Conservation (phyloP, 345 rosid genomes). For the Citrus unshiu region DNA sequence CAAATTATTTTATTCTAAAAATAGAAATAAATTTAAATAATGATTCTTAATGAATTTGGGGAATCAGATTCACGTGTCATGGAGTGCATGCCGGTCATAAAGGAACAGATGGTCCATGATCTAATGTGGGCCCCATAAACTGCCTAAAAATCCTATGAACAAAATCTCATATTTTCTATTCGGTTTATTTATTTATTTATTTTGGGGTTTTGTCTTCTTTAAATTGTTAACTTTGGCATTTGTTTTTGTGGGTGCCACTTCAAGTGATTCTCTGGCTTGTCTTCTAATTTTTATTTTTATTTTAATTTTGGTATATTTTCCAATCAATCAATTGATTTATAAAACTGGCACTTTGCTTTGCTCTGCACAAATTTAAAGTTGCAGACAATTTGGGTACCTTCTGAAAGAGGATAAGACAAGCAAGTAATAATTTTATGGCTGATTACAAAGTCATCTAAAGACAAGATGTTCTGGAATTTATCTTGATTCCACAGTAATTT, state of each 20-base stretch:
- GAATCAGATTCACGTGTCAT: conserved; percentile 37
- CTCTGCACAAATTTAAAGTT: not conserved
- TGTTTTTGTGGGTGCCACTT: not conserved
- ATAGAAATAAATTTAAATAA: not conserved
- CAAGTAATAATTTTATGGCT: not conserved
- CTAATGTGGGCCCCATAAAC: conserved; percentile 18
- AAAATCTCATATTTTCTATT: no score
- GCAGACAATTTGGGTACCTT: not conserved
- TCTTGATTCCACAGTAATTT: no score
- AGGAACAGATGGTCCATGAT: conserved; percentile 44
- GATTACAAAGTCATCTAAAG: not conserved
- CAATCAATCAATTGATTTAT: not conserved
- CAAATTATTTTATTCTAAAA: not conserved
- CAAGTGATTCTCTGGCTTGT: not conserved
- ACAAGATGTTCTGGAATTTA: no score
- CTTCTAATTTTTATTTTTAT: no score
- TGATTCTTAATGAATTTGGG: not conserved
- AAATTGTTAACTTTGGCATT: no score
- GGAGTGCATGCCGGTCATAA: conserved; percentile 45
- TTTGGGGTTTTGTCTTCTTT: no score
- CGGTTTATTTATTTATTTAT: no score
- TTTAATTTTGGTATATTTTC: not conserved
- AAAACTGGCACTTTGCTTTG: not conserved
- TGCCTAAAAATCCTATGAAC: not conserved
- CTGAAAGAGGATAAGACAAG: not conserved